Conservation (phyloP, 2,329 filamentous ascomycete species). For the Plenodomus biglobosus region DNA sequence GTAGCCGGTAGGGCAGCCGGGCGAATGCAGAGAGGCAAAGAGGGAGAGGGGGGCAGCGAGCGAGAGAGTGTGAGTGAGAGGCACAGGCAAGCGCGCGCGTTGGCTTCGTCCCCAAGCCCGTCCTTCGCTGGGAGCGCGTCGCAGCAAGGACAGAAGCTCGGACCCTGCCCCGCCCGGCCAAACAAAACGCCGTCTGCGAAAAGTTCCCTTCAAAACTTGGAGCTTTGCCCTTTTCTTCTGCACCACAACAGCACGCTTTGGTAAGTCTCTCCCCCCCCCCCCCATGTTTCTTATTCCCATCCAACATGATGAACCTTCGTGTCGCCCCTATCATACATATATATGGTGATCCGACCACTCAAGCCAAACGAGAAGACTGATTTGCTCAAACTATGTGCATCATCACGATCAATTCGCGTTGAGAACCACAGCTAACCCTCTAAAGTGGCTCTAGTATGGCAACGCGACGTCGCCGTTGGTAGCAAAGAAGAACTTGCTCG, state of each 20-base stretch:
- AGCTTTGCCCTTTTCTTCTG: constrained; percentile 16
- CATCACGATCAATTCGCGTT: neutral
- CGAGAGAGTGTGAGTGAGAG: too few relatives aligned
- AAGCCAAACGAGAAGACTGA: constrained; percentile 47
- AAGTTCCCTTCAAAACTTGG: constrained; percentile 26
- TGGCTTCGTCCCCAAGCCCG: constrained; percentile 1
- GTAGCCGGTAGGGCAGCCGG: neutral
- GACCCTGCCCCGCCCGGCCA: constrained; percentile 15
- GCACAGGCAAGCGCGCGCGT: constrained; percentile 1
- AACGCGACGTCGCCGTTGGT: neutral
- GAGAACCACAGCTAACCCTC: constrained; percentile 22
- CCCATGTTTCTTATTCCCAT: constrained; percentile 2
- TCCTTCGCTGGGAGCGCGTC: constrained; percentile 13
- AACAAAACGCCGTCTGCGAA: constrained; percentile 22
- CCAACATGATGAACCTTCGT: constrained; percentile 42
- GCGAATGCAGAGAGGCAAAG: too few relatives aligned
- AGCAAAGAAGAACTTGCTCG: neutral
- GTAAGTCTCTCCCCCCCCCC: constrained; percentile 28
- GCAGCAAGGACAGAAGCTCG: constrained; percentile 8
- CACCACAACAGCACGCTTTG: constrained; percentile 25
- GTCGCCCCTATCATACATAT: constrained; percentile 46
- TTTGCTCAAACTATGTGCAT: constrained; percentile 6
- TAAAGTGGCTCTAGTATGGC: neutral
- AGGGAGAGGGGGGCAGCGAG: too few relatives aligned
- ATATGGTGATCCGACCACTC: constrained; percentile 45